Percentiles rank a stretch among this genome's conserved stretches.
Evolutionary conservation across 208 protist genomes (phyloP).

Genomic region (Leishmania turanica): DNA sequence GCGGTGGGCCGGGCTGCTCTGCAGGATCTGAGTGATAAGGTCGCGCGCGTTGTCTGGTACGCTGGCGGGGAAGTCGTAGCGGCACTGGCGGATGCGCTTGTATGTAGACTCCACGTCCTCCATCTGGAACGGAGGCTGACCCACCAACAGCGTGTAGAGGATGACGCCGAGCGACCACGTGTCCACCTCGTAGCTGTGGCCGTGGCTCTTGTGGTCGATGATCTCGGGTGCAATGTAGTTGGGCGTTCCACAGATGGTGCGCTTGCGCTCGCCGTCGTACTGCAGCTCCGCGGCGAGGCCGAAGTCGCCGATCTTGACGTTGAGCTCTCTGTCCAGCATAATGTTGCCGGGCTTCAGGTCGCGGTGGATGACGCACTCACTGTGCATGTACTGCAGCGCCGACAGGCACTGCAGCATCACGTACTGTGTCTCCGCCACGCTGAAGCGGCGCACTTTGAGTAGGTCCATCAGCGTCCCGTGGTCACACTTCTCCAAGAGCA

Average conservation of each 20-base stretch:
- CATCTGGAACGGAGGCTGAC: conserved; percentile 98
- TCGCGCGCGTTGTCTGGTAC: conserved; percentile 77
- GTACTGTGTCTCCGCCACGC: conserved; percentile 94
- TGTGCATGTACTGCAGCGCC: conserved; percentile 96
- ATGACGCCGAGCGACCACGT: conserved; percentile 98
- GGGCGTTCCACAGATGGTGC: conserved; percentile 96
- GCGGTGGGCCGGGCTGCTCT: conserved; percentile 76
- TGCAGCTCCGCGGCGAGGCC: conserved; percentile 92
- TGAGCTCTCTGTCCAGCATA: conserved; percentile 89
- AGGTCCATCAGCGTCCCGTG: conserved; percentile 97
- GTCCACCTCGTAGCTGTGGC: conserved; percentile 98
- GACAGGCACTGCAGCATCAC: conserved; percentile 94
- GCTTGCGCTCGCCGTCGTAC: conserved; percentile 94
- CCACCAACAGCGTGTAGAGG: conserved; percentile 97
- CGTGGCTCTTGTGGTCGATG: conserved; percentile 79
- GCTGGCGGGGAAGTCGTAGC: conserved; percentile 92
- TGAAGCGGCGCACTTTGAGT: conserved; percentile 90
- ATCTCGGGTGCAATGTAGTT: conserved; percentile 98
- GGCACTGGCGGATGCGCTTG: conserved; percentile 91
- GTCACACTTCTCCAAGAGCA: conserved; percentile 98
- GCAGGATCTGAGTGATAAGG: conserved; percentile 93
- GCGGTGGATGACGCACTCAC: conserved; percentile 95
- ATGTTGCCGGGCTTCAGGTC: conserved; percentile 98
- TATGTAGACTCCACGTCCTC: conserved; percentile 96
- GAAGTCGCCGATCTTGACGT: conserved; percentile 96